These are phyloP conservation scores for Henckelia pumila DNA, from an alignment of 257 asterid species.

Conservation along the genomic window DNA sequence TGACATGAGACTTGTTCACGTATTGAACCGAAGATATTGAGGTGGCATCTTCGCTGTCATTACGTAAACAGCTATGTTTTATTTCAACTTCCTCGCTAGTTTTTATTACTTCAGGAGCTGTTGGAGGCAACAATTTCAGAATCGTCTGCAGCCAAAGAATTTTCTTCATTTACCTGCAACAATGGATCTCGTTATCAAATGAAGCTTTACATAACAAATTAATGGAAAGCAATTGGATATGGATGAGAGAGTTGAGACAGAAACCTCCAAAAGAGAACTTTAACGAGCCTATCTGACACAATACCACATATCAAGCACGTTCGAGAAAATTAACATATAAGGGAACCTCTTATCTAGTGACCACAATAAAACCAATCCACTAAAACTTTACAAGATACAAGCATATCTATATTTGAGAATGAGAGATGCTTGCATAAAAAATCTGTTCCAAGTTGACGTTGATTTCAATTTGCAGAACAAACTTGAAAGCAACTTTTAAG, in stretches of 20 bases:
- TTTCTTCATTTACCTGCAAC: slow-evolving; percentile 54
- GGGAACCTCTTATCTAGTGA: neutral
- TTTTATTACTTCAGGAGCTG: slow-evolving; percentile 38
- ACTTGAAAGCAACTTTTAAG: neutral
- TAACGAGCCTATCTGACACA: neutral
- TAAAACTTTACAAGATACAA: neutral
- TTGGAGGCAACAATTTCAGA: slow-evolving; percentile 43
- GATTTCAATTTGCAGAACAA: neutral
- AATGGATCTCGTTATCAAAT: slow-evolving; percentile 16
- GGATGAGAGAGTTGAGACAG: slow-evolving; percentile 13
- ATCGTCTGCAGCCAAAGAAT: slow-evolving; percentile 39
- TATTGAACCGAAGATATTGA: slow-evolving; percentile 14
- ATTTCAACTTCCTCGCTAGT: slow-evolving; percentile 28
- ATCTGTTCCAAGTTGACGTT: too few species aligned
- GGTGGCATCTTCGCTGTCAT: slow-evolving; percentile 22
- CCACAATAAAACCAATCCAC: neutral
- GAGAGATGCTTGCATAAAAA: slow-evolving; percentile 1
- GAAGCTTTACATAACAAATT: slow-evolving; percentile 1
- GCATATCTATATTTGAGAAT: slow-evolving; percentile 5
- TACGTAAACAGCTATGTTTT: slow-evolving; percentile 23
- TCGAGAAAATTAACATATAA: neutral
- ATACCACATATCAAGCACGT: neutral
- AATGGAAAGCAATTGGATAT: slow-evolving; percentile 4
- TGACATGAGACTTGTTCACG: slow-evolving; percentile 19
- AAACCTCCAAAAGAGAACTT: slow-evolving; percentile 3